phyloP scores from a whole-genome alignment of 2,329 filamentous ascomycete genomes.

The Verticillium nonalfalfae region DNA sequence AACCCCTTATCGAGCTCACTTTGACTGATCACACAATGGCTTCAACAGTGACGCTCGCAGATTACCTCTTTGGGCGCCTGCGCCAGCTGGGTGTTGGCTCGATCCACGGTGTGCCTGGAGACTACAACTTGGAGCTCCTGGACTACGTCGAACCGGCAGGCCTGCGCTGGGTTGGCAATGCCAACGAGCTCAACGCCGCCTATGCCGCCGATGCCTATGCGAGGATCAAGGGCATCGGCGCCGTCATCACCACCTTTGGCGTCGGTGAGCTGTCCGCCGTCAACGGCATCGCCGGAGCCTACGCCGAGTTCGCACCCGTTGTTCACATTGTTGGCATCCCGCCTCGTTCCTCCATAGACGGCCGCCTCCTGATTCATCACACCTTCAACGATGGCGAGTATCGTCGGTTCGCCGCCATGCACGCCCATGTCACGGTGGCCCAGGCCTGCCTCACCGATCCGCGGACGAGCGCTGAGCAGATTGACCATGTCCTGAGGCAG shows the following conservation, averaged over 20 bases:
- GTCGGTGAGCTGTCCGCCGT: constrained; percentile 52
- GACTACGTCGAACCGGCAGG: constrained; percentile 29
- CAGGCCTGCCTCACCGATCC: constrained; percentile 40
- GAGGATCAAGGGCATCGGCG: constrained; percentile 41
- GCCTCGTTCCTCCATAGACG: constrained; percentile 32
- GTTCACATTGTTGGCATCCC: constrained; percentile 54
- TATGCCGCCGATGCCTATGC: constrained; percentile 54
- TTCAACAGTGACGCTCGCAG: constrained; percentile 36
- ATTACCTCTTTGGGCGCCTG: constrained; percentile 56
- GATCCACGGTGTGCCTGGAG: constrained; percentile 43
- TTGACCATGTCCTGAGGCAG: constrained; percentile 43
- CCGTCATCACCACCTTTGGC: constrained; percentile 52
- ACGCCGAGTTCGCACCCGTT: constrained; percentile 47
- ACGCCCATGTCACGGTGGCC: constrained; percentile 39
- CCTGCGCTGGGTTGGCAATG: constrained; percentile 41
- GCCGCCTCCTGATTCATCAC: constrained; percentile 41
- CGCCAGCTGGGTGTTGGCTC: constrained; percentile 52
- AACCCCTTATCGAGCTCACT: not conserved
- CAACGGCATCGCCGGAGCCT: constrained; percentile 53
- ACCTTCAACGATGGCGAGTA: constrained; percentile 51
- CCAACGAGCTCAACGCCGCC: constrained; percentile 52
- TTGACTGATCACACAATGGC: constrained; percentile 10
- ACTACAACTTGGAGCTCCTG: constrained; percentile 29
- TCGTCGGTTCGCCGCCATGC: constrained; percentile 41
- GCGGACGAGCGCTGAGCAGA: constrained; percentile 35